Evolutionary conservation across 1,284 basidiomycete genomes (phyloP).

Genomic region (Ustilago curta): DNA sequence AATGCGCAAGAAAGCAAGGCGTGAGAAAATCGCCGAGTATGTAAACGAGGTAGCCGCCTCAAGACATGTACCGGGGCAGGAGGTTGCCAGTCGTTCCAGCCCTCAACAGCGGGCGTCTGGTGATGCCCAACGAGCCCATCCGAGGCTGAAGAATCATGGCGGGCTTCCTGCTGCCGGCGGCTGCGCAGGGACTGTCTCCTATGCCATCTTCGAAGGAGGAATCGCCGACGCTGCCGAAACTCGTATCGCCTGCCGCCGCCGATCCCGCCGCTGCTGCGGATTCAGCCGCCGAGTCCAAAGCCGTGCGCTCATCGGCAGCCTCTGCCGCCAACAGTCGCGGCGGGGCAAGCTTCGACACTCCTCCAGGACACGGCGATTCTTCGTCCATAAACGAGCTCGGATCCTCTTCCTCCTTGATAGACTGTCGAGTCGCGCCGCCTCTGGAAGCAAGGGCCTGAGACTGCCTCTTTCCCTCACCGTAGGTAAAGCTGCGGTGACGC

Average conservation of each 20-base stretch:
- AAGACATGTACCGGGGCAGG: constrained; percentile 19
- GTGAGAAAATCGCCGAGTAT: neutral
- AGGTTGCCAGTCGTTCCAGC: constrained; percentile 50
- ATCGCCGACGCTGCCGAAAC: constrained; percentile 62
- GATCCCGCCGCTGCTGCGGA: neutral
- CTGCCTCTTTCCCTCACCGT: constrained; percentile 53
- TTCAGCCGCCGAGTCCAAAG: neutral
- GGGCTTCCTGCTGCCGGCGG: constrained; percentile 33
- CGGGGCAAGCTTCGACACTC: constrained; percentile 2
- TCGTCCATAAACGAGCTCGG: constrained; percentile 26
- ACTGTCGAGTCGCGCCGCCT: constrained; percentile 6
- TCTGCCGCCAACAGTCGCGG: neutral
- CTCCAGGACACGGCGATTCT: constrained; percentile 40
- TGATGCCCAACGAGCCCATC: constrained; percentile 25
- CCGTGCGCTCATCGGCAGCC: neutral
- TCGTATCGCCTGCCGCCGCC: constrained; percentile 46
- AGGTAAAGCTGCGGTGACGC: constrained; percentile 64
- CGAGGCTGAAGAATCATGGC: constrained; percentile 33
- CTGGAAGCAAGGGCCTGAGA: neutral
- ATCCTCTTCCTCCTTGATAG: constrained; percentile 52
- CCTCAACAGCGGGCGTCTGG: constrained; percentile 33
- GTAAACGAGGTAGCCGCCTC: neutral
- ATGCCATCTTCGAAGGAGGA: constrained; percentile 61
- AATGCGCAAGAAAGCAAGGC: neutral
- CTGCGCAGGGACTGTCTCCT: constrained; percentile 61